phyloP scores from a whole-genome alignment of 2,329 filamentous ascomycete genomes.

The Sporothrix dimorphospora region DNA sequence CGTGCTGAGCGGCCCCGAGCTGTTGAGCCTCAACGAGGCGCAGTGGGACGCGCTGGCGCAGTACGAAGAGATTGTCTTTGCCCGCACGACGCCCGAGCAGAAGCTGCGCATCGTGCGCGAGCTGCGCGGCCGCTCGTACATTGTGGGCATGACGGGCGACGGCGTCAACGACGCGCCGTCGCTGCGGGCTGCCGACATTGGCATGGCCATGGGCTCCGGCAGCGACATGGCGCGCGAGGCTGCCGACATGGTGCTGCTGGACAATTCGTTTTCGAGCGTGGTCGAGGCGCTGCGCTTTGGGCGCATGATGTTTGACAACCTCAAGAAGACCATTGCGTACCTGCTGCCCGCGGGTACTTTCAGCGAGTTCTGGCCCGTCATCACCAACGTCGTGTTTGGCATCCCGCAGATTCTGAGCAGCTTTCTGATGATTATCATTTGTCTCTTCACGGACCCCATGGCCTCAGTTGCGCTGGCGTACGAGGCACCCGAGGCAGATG shows the following conservation, averaged over 20 bases:
- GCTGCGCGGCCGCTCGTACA: slow-evolving; percentile 65
- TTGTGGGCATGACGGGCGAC: slow-evolving; percentile 84
- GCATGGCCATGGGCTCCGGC: slow-evolving; percentile 79
- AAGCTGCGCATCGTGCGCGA: slow-evolving; percentile 80
- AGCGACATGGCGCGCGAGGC: slow-evolving; percentile 83
- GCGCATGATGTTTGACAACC: slow-evolving; percentile 76
- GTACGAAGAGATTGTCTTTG: slow-evolving; percentile 76
- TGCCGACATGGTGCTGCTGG: slow-evolving; percentile 79
- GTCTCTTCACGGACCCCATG: slow-evolving; percentile 76
- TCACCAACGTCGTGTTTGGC: slow-evolving; percentile 72
- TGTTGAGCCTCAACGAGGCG: slow-evolving; percentile 65
- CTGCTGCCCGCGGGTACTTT: slow-evolving; percentile 74
- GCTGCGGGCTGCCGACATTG: slow-evolving; percentile 77
- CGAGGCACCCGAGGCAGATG: slow-evolving; percentile 75
- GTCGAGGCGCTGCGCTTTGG: slow-evolving; percentile 74
- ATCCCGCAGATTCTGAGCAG: slow-evolving; percentile 73
- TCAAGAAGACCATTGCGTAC: slow-evolving; percentile 78
- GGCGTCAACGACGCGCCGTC: slow-evolving; percentile 87
- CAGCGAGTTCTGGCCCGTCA: slow-evolving; percentile 74
- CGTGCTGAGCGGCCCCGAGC: slow-evolving; percentile 66
- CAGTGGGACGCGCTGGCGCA: slow-evolving; percentile 68
- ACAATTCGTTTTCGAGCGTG: slow-evolving; percentile 68
- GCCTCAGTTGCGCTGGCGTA: slow-evolving; percentile 75
- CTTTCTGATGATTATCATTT: slow-evolving; percentile 73
- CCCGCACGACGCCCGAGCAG: slow-evolving; percentile 75